Percentiles rank a stretch among this genome's conserved stretches.
Evolutionary conservation across 2,329 filamentous ascomycete species (phyloP).

Genomic region (Drechslerella coelobrocha): DNA sequence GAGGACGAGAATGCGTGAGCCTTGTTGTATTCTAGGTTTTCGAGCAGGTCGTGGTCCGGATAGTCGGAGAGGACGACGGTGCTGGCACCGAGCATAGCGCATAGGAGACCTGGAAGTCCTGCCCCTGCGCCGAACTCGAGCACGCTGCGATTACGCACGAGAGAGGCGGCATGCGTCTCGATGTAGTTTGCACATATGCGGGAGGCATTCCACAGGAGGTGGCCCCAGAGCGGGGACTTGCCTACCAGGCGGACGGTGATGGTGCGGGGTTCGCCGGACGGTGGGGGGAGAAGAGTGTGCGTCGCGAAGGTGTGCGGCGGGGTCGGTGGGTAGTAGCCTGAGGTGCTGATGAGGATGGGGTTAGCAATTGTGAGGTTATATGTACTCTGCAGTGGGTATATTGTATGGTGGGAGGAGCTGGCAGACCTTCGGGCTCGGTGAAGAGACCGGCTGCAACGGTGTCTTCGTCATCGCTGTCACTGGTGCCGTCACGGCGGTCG

Average conservation of each 20-base stretch:
- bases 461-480: constrained; percentile 28
- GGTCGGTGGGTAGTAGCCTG: constrained; percentile 77
- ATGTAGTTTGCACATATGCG: constrained; percentile 79
- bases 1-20: constrained; percentile 60
- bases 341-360: not conserved
- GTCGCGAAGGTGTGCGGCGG: constrained; percentile 75
- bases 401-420: not conserved
- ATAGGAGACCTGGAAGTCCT: constrained; percentile 80
- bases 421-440: constrained; percentile 42
- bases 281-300: constrained; percentile 72
- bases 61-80: constrained; percentile 54
- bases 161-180: constrained; percentile 68
- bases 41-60: constrained; percentile 76
- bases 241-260: constrained; percentile 81
- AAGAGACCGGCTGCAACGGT: constrained; percentile 17
- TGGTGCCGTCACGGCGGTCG: constrained; percentile 6
- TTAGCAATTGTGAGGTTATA: constrained; percentile 8
- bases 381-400: not conserved
- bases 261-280: constrained; percentile 60
- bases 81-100: constrained; percentile 74
- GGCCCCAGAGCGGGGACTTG: constrained; percentile 86
- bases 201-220: constrained; percentile 89
- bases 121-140: constrained; percentile 90
- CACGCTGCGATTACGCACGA: constrained; percentile 73
- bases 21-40: constrained; percentile 80